A percentile compares a stretch with the other conserved stretches of the same genome.
These are phyloP conservation scores for Cucumis melo DNA, from an alignment of 306 rosid species.

Conservation along the genomic window DNA sequence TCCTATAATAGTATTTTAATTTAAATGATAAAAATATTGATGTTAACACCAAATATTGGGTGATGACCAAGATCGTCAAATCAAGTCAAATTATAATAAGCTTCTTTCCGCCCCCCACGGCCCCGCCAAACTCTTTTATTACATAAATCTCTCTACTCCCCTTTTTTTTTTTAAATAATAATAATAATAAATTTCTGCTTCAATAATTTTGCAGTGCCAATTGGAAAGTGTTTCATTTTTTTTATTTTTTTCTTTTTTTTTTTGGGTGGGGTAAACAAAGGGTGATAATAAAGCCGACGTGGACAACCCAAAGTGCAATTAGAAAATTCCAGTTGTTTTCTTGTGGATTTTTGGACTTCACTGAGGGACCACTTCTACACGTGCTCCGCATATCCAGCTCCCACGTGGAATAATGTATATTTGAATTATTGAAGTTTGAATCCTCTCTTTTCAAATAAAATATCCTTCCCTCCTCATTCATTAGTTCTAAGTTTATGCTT, in stretches of 20 bases:
- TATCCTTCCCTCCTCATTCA: neutral
- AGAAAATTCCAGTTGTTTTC: neutral
- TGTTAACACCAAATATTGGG: neutral
- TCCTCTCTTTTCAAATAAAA: neutral
- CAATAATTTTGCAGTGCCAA: neutral
- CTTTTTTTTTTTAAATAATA: neutral
- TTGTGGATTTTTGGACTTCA: neutral
- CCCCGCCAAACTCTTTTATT: neutral
- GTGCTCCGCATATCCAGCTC: neutral
- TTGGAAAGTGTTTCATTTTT: too few species aligned
- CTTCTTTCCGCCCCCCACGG: slow-evolving; percentile 1
- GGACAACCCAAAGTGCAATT: neutral
- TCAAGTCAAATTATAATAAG: neutral
- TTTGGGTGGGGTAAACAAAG: too few species aligned
- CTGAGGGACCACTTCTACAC: neutral
- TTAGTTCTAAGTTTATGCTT: neutral
- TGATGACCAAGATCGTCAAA: neutral
- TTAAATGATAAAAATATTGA: neutral
- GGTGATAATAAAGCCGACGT: neutral
- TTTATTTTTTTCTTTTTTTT: too few species aligned
- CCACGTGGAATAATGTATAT: neutral
- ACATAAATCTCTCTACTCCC: neutral
- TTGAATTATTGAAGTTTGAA: neutral
- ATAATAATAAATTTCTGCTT: neutral
- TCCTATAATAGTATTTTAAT: too few species aligned